Base-by-base conservation (phyloP, 23 red algal species). In the Rhodosorus marinus region DNA sequence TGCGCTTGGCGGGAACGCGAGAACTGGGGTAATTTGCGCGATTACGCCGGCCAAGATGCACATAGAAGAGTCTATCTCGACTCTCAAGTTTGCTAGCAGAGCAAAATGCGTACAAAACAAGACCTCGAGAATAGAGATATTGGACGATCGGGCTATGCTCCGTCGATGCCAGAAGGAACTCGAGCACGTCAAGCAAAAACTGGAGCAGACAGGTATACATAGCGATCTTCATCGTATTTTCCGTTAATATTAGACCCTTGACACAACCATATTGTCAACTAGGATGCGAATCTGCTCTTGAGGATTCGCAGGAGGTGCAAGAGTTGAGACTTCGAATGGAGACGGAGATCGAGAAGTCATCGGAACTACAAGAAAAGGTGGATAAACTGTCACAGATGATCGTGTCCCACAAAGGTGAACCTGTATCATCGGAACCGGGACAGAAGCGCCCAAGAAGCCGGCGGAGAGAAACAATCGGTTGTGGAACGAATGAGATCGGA, bases 1-100 rank as follows among this genome's bases (percentile, higher is more conserved):
- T 6, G 78, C 90, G 19, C 57, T 98, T 1, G 78, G 90, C n/a
- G 90, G 90, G 20, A 98, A 98, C 41, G 74, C 90, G 1, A 70
- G 72, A 9, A 85, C 90, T 0, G 62, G 62, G 9, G 75, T 98
- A 35, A 54, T 98, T 8, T 72, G 66, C 32, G 69, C 90, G 8
- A 59, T 98, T 20, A 75, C 90, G 3, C 90, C 79, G 0, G 72
- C 69, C 24, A 11, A 43, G 14, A 38, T 77, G 56, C 59, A 85
- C 56, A 71, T 85, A 49, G 90, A 82, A 24, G 90, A 98, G 53
- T 86, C 90, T 6, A 35, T 81, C 20, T 72, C 70, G 29, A 98
- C 90, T 25, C 64, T 98, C 11, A 85, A 85, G 50, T 98, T 98
- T 70, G 90, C 90, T 2, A 61, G 61, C 46, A 68, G 90, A 26